Conservation (phyloP, 140 eudicot genomes). For the Oenanthe javanica region DNA sequence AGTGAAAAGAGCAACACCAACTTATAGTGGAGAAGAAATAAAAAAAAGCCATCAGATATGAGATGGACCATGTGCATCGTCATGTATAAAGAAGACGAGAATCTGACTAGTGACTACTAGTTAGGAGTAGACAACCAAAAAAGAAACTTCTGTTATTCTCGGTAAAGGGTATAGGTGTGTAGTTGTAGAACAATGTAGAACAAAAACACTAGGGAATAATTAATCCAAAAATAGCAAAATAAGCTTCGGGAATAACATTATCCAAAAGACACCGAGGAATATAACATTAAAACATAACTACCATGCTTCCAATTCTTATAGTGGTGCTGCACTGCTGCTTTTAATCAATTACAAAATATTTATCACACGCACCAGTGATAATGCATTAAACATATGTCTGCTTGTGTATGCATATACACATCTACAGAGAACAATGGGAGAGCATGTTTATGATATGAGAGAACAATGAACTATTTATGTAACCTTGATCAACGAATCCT, state of each 20-base stretch:
- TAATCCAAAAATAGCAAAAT: background rate
- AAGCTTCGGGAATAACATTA: background rate
- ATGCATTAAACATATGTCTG: background rate
- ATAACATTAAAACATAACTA: background rate
- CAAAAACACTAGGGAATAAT: background rate
- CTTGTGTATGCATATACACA: background rate
- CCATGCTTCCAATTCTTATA: background rate
- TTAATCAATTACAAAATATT: background rate
- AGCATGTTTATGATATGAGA: background rate
- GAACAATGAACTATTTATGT: background rate
- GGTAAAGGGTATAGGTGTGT: background rate
- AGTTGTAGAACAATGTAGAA: background rate
- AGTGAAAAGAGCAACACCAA: background rate
- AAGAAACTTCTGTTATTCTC: background rate
- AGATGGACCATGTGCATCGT: background rate
- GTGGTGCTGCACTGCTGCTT: background rate
- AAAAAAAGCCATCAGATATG: background rate
- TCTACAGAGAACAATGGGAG: background rate
- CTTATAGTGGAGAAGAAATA: background rate
- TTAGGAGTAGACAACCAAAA: background rate
- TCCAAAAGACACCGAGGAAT: background rate
- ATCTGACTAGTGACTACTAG: background rate
- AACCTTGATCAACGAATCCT: conserved; percentile 78
- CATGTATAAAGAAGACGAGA: background rate
- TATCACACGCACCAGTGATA: background rate